phyloP scores from a whole-genome alignment of 1,139 yeast species.

The Geotrichum candidum region DNA sequence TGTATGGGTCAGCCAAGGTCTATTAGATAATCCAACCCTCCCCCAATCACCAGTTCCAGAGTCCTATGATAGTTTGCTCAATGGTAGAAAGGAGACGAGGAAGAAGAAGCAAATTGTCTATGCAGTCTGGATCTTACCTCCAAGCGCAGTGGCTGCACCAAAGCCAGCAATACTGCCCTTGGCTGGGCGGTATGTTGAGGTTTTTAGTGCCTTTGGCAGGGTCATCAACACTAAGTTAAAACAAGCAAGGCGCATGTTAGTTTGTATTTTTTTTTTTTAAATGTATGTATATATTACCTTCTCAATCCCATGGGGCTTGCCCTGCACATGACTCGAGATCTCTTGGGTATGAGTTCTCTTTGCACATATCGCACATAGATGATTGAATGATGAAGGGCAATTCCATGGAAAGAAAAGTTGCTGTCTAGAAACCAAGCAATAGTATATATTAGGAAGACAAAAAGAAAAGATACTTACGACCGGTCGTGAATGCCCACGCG shows the following conservation, averaged over 20 bases:
- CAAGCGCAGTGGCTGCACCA: slow-evolving; percentile 67
- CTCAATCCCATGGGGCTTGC: no score
- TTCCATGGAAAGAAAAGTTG: background rate
- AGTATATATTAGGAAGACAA: background rate
- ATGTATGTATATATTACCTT: no score
- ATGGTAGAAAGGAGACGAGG: background rate
- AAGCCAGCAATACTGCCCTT: slow-evolving; percentile 47
- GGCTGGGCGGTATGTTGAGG: slow-evolving; percentile 41
- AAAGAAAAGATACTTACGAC: slow-evolving; percentile 9
- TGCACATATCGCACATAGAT: no score
- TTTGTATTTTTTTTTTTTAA: no score
- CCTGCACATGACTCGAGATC: no score
- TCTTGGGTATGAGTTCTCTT: no score
- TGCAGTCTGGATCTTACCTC: slow-evolving; percentile 42
- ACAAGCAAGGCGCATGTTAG: no score
- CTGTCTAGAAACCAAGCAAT: background rate
- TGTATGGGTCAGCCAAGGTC: background rate
- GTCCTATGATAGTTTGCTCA: background rate
- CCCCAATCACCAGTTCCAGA: background rate
- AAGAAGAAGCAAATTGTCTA: background rate
- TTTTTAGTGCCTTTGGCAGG: slow-evolving; percentile 26
- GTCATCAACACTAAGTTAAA: slow-evolving; percentile 26
- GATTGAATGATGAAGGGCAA: no score
- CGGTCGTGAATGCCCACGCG: slow-evolving; percentile 14
- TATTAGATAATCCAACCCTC: background rate